These are phyloP conservation scores for Gentiana dahurica DNA, from an alignment of 257 asterid genomes.

Conservation along the genomic window DNA sequence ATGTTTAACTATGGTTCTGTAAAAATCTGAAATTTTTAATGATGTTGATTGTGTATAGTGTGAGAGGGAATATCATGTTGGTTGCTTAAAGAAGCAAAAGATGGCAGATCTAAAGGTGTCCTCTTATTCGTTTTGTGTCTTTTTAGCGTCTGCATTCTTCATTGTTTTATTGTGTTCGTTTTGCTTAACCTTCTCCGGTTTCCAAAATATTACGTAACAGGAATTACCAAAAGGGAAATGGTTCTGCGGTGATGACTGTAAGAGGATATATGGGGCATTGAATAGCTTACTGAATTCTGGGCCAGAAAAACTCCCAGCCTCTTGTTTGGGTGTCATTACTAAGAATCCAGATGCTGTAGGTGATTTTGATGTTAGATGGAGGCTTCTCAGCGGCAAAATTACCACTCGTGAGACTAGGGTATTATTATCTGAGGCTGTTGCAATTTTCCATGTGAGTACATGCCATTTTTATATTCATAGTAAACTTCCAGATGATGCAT, in stretches of 20 bases:
- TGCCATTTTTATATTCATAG: background rate
- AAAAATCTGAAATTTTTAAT: constrained; percentile 12
- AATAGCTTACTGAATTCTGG: constrained; percentile 61
- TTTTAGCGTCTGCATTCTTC: background rate
- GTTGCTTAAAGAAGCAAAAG: constrained; percentile 88
- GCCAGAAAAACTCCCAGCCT: constrained; percentile 65
- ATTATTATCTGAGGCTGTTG: constrained; percentile 82
- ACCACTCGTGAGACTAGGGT: constrained; percentile 70
- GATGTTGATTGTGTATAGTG: constrained; percentile 44
- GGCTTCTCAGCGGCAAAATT: constrained; percentile 78
- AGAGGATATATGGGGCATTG: constrained; percentile 58
- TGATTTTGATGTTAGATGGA: constrained; percentile 76
- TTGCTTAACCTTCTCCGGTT: background rate
- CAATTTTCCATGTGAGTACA: constrained; percentile 83
- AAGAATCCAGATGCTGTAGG: constrained; percentile 29
- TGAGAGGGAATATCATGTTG: constrained; percentile 96
- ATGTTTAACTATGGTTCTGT: background rate
- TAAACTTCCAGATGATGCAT: too few relatives aligned
- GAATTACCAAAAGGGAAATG: constrained; percentile 94
- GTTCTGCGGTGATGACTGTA: constrained; percentile 83
- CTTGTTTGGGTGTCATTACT: constrained; percentile 52
- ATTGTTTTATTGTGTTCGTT: constrained; percentile 1
- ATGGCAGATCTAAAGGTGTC: constrained; percentile 91
- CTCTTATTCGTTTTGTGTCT: background rate
- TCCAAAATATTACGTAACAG: constrained; percentile 28